phyloP scores from a whole-genome alignment of 2,329 filamentous ascomycete species.

The Fusarium sarcochroum region DNA sequence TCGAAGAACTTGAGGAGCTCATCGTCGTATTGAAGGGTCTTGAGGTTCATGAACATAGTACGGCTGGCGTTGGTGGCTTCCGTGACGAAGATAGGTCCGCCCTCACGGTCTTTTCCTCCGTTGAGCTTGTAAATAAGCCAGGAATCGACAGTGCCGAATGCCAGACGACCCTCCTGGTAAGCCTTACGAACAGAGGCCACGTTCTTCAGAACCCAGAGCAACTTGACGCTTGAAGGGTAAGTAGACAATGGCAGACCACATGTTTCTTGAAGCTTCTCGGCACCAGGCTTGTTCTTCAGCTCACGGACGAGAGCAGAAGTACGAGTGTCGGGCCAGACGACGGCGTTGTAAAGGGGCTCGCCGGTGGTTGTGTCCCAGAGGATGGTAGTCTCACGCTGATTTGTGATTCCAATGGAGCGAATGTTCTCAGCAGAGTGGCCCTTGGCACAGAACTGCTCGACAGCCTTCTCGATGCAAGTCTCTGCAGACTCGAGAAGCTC shows the following conservation, averaged over 20 bases:
- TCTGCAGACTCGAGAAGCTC: constrained; percentile 83
- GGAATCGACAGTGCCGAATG: constrained; percentile 89
- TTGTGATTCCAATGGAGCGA: constrained; percentile 86
- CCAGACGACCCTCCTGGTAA: constrained; percentile 81
- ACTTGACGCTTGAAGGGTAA: constrained; percentile 88
- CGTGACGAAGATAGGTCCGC: constrained; percentile 78
- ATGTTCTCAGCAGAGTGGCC: constrained; percentile 79
- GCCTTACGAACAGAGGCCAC: constrained; percentile 76
- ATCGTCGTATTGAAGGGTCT: constrained; percentile 84
- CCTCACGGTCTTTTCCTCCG: constrained; percentile 72
- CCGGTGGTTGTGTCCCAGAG: constrained; percentile 88
- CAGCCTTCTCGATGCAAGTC: constrained; percentile 83
- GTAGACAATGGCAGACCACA: constrained; percentile 89
- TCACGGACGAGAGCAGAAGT: constrained; percentile 81
- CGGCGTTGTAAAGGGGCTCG: constrained; percentile 84
- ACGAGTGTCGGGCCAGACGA: constrained; percentile 92
- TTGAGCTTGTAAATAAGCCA: constrained; percentile 92
- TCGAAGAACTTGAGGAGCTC: constrained; percentile 83
- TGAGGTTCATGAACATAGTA: constrained; percentile 95
- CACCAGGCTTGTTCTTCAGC: constrained; percentile 76
- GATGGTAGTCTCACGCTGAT: constrained; percentile 89
- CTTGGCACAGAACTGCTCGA: constrained; percentile 77
- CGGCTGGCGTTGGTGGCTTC: constrained; percentile 90
- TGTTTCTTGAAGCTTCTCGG: constrained; percentile 76
- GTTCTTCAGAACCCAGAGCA: constrained; percentile 85